Base-by-base conservation (phyloP, 1,139 yeast genomes). In the Trichomonascaceae sp. region DNA sequence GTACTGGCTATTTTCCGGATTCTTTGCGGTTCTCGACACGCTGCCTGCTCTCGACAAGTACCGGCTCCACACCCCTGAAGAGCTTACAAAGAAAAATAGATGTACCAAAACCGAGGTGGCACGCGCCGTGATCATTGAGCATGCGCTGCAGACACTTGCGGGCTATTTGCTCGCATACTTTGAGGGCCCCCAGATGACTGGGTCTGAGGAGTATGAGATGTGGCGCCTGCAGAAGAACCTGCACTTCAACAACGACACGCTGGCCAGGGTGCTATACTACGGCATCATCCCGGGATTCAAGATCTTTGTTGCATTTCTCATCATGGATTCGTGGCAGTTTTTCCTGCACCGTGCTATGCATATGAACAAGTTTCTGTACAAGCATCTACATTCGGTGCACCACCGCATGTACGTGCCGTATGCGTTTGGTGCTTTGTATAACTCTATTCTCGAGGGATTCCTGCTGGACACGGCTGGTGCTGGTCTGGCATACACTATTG, bases 381-480 rank as follows among this genome's bases (percentile, higher is more conserved):
- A 70, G 42, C 65, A 74, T 39, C 80, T 84, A 64, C 98, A 89
- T 57, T 82, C 97, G 3, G 77, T 93, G 46, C 98, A 89, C 58
- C 98, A 89, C 58, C 65, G 92, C 35, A 66, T 89, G 34, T 87
- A 89, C 51, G 96, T 89, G 20, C 98, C 98, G 8, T 89, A 84
- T 57, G 96, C 98, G 1, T 87, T 71, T 57, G 98, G 98, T 32
- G 98, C 98, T 3, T 67, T 89, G 30, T 89, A 84, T 64, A 89
- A 89, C 59, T 87, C 87, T 47, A 89, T 95, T 14, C 69, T 82
- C 11, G 98, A 89, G 62, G 98, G 98, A 4, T 82, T 89, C 47
- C 56, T 87, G 39, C 67, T 89, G 50, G 98, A 89, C 59, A 84
- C 98, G 13, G 56, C 76, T 31, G 98, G 98, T 5, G 80, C 97